These are phyloP conservation scores for Acanthamoeba rhysodes DNA, from an alignment of 208 protist species.

Conservation along the genomic window DNA sequence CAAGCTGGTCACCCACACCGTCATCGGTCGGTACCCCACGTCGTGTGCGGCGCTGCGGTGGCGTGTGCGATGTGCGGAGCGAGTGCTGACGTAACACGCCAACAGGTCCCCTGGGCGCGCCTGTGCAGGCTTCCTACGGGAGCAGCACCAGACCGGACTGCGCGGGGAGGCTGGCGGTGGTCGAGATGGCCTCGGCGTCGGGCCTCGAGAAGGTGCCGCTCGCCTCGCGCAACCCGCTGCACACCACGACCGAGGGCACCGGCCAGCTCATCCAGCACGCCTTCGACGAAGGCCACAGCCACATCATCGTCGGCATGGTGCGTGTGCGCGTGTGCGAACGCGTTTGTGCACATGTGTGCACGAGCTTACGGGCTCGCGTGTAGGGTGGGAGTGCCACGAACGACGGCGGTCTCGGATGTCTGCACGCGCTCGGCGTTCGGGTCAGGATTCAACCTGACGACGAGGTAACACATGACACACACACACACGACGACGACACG, in stretches of 20 bases:
- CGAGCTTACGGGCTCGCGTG: background rate
- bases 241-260: conserved; percentile 64
- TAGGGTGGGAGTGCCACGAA: conserved; percentile 69
- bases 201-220: conserved; percentile 47
- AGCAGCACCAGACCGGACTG: background rate
- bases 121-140: conserved; percentile 26
- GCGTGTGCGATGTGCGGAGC: background rate
- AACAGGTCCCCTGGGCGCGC: conserved; percentile 22
- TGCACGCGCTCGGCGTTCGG: conserved; percentile 39
- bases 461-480: background rate
- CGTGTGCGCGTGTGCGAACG: too few species aligned
- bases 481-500: too few species aligned
- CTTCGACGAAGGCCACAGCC: conserved; percentile 7
- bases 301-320: conserved; percentile 63
- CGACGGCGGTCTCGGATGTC: conserved; percentile 22
- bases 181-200: conserved; percentile 57
- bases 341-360: too few species aligned
- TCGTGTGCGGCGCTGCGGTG: background rate
- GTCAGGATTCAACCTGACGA: background rate
- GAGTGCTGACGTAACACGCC: background rate
- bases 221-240: conserved; percentile 14
- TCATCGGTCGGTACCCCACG: conserved; percentile 10
- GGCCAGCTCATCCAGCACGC: conserved; percentile 41
- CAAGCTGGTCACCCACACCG: background rate
- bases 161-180: conserved; percentile 16